A percentile compares a stretch with the other conserved stretches of the same genome.
Conservation (phyloP, 495 filamentous ascomycete genomes). For the Choiromyces venosus region DNA sequence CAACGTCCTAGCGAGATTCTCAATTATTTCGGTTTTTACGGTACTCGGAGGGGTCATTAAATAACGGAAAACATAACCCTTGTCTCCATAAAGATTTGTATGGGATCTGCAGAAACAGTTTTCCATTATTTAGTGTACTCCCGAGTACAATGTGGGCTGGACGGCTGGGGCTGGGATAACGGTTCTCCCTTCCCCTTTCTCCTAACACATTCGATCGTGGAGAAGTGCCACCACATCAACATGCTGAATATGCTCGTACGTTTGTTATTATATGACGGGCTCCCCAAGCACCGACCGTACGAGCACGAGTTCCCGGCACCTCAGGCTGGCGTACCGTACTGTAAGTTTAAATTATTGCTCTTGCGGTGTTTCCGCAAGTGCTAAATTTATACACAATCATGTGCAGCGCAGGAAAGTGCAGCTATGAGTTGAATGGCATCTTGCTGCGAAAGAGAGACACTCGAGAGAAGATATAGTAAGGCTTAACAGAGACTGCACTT, state of each 20-base stretch:
- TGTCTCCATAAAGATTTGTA: too few relatives aligned
- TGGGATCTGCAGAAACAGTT: too few relatives aligned
- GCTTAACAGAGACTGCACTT: background rate
- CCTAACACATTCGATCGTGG: background rate
- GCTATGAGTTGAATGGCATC: background rate
- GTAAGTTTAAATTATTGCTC: background rate
- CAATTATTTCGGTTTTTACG: too few relatives aligned
- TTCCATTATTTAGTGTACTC: too few relatives aligned
- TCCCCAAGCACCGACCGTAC: background rate
- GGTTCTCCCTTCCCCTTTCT: background rate
- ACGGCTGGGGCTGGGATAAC: background rate
- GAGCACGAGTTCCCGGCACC: background rate
- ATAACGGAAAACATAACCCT: too few relatives aligned
- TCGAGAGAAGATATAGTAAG: background rate
- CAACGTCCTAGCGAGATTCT: too few relatives aligned
- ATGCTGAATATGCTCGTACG: background rate
- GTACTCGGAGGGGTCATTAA: too few relatives aligned
- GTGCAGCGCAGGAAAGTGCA: background rate
- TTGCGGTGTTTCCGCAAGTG: background rate
- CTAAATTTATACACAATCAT: background rate
- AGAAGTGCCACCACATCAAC: background rate
- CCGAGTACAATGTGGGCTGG: background rate
- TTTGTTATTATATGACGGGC: background rate
- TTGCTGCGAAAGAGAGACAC: background rate
- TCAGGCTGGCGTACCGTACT: background rate